These are phyloP conservation scores for Priceomyces melissophilus DNA, from an alignment of 805 yeast genomes.

Conservation along the genomic window DNA sequence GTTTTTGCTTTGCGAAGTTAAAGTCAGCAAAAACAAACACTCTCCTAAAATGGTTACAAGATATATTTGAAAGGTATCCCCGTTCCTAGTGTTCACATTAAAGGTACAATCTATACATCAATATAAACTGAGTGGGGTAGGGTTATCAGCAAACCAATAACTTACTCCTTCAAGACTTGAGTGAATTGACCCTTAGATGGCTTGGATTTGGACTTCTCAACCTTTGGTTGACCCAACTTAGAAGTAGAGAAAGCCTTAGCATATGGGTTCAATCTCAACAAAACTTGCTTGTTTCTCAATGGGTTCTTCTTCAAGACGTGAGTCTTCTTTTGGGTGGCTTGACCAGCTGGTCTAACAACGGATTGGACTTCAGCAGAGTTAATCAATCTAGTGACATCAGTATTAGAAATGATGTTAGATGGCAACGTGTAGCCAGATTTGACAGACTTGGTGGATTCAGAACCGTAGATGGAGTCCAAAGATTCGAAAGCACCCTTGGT, in stretches of 20 bases:
- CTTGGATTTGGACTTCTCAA: slow-evolving; percentile 55
- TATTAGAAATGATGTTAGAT: slow-evolving; percentile 87
- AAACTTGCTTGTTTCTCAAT: slow-evolving; percentile 94
- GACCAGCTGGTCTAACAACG: slow-evolving; percentile 95
- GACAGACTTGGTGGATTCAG: slow-evolving; percentile 77
- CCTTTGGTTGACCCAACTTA: slow-evolving; percentile 84
- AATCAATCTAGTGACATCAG: slow-evolving; percentile 96
- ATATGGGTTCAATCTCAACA: slow-evolving; percentile 98
- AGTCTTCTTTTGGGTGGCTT: slow-evolving; percentile 86
- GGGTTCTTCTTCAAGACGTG: slow-evolving; percentile 98
- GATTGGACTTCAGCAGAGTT: slow-evolving; percentile 99
- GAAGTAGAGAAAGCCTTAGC: slow-evolving; percentile 94
- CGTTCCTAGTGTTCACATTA: no score
- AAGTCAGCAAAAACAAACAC: no score
- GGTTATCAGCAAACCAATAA: neutral
- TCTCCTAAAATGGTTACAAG: no score
- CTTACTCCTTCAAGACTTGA: slow-evolving; percentile 52
- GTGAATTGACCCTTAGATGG: slow-evolving; percentile 73
- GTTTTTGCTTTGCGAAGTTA: no score
- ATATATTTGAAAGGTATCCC: no score
- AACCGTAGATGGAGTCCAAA: slow-evolving; percentile 96
- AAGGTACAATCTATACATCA: no score
- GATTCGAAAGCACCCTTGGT: slow-evolving; percentile 97
- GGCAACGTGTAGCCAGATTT: slow-evolving; percentile 93
- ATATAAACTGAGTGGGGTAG: no score